Conservation (phyloP, 495 filamentous ascomycete genomes). For the Aspergillus bertholletiae region DNA sequence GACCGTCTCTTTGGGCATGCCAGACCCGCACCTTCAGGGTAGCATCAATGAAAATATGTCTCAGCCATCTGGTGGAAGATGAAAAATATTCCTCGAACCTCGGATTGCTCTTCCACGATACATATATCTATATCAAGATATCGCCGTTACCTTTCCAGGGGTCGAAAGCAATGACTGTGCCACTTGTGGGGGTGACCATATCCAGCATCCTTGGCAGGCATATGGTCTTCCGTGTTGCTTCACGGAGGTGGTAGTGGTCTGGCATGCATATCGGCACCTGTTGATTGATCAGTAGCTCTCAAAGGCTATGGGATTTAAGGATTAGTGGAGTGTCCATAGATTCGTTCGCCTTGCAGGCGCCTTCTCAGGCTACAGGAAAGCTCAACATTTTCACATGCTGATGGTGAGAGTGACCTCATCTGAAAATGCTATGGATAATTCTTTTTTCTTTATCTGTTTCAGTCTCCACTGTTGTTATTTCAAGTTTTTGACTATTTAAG, state of each 20-base stretch:
- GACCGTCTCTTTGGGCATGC: conserved; percentile 8
- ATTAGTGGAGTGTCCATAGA: conserved; percentile 8
- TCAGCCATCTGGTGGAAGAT: conserved; percentile 14
- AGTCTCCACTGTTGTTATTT: too few relatives aligned
- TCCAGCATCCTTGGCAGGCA: conserved; percentile 1
- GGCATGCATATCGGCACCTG: conserved; percentile 5
- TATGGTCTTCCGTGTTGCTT: not conserved
- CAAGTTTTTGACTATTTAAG: not conserved
- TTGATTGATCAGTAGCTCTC: conserved; percentile 5
- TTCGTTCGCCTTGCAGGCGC: conserved; percentile 12
- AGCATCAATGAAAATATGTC: conserved; percentile 12
- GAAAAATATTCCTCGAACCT: conserved; percentile 4
- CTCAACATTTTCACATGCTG: conserved; percentile 6
- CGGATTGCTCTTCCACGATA: conserved; percentile 4
- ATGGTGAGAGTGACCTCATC: conserved; percentile 12
- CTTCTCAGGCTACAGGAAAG: conserved; percentile 9
- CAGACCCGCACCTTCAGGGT: conserved; percentile 9
- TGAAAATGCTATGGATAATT: conserved; percentile 10
- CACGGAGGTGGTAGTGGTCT: not conserved
- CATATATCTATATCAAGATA: conserved; percentile 14
- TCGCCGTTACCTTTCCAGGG: conserved; percentile 9
- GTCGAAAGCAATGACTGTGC: not conserved
- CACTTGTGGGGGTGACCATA: not conserved
- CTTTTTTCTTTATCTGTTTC: conserved; percentile 1
- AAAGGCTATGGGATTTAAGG: conserved; percentile 5